Evolutionary conservation across 176 grass and related monocot species (phyloP).

Genomic region (Olyra latifolia): DNA sequence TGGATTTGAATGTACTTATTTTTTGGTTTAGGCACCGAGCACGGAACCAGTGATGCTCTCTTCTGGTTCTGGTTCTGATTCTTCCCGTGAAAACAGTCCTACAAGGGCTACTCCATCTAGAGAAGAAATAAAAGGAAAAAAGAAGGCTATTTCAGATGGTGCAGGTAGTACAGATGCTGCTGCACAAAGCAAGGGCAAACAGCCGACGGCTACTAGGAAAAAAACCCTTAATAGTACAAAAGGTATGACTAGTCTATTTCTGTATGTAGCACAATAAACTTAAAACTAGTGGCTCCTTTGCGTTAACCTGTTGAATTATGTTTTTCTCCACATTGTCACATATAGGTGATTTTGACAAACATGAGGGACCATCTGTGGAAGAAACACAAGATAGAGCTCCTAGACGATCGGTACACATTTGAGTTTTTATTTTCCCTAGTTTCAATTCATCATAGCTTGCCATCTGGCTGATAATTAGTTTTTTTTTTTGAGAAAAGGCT

Average conservation of each 20-base stretch:
- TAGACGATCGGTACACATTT: conserved; percentile 41
- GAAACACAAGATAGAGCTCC: conserved; percentile 32
- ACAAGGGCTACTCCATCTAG: conserved; percentile 31
- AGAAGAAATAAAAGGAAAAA: conserved; percentile 26
- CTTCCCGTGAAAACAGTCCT: conserved; percentile 55
- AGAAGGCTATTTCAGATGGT: conserved; percentile 17
- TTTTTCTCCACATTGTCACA: conserved; percentile 9
- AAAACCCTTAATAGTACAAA: conserved; percentile 32
- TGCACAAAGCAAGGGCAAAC: conserved; percentile 31
- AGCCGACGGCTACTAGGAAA: conserved; percentile 19
- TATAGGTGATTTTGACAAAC: conserved; percentile 45
- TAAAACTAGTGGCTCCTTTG: not conserved
- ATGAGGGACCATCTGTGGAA: conserved; percentile 41
- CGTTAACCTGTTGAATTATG: not conserved
- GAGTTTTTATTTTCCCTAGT: not conserved
- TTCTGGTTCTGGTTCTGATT: conserved; percentile 66
- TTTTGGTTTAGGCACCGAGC: conserved; percentile 52
- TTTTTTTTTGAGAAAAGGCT: no score
- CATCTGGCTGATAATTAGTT: not conserved
- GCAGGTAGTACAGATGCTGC: conserved; percentile 44
- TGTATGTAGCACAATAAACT: conserved; percentile 9
- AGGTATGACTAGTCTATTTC: conserved; percentile 34
- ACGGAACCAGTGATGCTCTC: conserved; percentile 52
- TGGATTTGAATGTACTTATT: not conserved
- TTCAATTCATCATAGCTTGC: conserved; percentile 6